phyloP scores from a whole-genome alignment of 371 early-diverging fungal genomes.

The Coemansia sp. region DNA sequence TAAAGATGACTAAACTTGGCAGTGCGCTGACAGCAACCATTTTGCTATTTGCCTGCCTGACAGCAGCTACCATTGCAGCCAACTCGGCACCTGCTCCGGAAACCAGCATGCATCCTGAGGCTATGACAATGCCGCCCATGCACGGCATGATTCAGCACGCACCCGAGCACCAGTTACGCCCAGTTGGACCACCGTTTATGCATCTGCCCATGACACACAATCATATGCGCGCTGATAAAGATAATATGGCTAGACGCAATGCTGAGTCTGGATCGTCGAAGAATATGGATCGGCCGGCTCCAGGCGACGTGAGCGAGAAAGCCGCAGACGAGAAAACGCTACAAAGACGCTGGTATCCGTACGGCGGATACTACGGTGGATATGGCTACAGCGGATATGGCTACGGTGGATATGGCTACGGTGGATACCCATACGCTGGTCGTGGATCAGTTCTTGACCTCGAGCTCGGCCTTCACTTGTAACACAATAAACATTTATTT shows the following conservation, averaged over 20 bases:
- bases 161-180: neutral
- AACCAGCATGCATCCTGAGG: neutral
- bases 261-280: neutral
- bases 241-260: neutral
- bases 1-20: neutral
- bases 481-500: conserved; percentile 51
- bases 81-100: neutral
- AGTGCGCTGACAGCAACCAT: neutral
- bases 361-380: neutral
- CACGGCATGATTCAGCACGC: neutral
- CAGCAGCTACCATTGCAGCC: neutral
- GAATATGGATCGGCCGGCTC: neutral
- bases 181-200: neutral
- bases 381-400: neutral
- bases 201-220: neutral
- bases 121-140: neutral
- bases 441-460: conserved; percentile 4
- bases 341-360: conserved; percentile 19
- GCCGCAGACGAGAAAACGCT: neutral
- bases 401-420: neutral
- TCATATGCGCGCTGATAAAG: neutral
- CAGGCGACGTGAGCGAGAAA: neutral
- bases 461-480: conserved; percentile 16
- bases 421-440: conserved; percentile 7
- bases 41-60: neutral